Conservation (phyloP, 805 yeast genomes). For the Yarrowia divulgata region DNA sequence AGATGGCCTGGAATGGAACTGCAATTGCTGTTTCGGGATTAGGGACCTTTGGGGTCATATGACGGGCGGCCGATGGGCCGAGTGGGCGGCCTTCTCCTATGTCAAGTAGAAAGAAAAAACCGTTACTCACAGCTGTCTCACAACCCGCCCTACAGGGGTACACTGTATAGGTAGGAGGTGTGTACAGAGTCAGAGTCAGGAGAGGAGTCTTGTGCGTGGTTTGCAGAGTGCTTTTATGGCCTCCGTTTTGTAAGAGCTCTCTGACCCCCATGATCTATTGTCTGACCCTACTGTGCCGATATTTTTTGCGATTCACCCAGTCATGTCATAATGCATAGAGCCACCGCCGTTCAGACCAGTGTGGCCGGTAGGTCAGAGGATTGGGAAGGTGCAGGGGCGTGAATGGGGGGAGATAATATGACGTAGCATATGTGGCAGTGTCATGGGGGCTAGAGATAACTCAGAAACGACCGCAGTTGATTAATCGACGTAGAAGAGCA, state of each 20-base stretch:
- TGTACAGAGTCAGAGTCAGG: background rate
- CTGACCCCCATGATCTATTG: background rate
- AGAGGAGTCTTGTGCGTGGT: background rate
- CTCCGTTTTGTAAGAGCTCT: background rate
- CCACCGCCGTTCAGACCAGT: slow-evolving; percentile 7
- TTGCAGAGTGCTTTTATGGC: background rate
- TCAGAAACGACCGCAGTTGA: background rate
- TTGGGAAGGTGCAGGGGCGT: slow-evolving; percentile 27
- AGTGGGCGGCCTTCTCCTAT: background rate
- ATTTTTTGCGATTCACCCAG: background rate
- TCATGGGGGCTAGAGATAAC: background rate
- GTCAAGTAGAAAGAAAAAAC: background rate
- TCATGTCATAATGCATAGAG: slow-evolving; percentile 26
- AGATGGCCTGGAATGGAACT: slow-evolving; percentile 11
- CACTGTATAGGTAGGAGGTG: slow-evolving; percentile 21
- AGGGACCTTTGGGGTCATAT: background rate
- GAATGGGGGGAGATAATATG: background rate
- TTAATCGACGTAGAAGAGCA: background rate
- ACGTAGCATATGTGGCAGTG: no score
- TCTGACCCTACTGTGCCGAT: background rate
- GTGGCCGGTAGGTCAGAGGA: slow-evolving; percentile 33
- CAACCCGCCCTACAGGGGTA: slow-evolving; percentile 17
- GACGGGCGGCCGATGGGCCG: background rate
- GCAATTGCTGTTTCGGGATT: slow-evolving; percentile 8
- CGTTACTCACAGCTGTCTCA: slow-evolving; percentile 1